These are phyloP conservation scores for Wickerhamomyces kurtzmanii DNA, from an alignment of 805 yeast species.

Conservation along the genomic window DNA sequence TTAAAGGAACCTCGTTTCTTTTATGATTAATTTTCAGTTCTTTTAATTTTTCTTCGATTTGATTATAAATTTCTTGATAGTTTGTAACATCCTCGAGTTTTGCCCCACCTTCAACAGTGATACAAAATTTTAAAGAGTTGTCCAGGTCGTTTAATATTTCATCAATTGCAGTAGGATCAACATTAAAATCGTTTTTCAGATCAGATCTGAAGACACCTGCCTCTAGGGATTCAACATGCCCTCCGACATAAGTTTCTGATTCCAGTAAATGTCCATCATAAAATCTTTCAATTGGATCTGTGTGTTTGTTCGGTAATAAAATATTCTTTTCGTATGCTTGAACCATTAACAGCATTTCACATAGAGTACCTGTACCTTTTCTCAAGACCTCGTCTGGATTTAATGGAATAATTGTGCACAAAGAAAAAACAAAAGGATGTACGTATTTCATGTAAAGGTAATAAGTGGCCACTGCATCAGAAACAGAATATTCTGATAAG, in stretches of 20 bases:
- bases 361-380: constrained; percentile 96
- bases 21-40: constrained; percentile 53
- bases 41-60: constrained; percentile 44
- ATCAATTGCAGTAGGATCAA: constrained; percentile 78
- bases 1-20: constrained; percentile 71
- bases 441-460: constrained; percentile 93
- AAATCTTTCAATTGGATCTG: constrained; percentile 89
- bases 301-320: constrained; percentile 84
- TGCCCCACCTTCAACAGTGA: constrained; percentile 71
- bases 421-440: constrained; percentile 92
- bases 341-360: constrained; percentile 96
- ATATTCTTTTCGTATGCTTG: constrained; percentile 80
- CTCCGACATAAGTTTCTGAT: constrained; percentile 97
- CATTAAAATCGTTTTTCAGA: constrained; percentile 58
- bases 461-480: constrained; percentile 98
- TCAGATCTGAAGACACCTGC: constrained; percentile 97
- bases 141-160: constrained; percentile 67
- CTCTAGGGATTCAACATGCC: constrained; percentile 95
- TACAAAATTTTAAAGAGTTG: constrained; percentile 69
- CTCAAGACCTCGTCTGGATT: constrained; percentile 94
- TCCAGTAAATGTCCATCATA: constrained; percentile 91
- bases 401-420: constrained; percentile 90
- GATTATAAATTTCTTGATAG: constrained; percentile 60
- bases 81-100: constrained; percentile 71
- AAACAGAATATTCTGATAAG: constrained; percentile 92